phyloP scores from a whole-genome alignment of 1,284 basidiomycete genomes.

The Golubevia sp. region DNA sequence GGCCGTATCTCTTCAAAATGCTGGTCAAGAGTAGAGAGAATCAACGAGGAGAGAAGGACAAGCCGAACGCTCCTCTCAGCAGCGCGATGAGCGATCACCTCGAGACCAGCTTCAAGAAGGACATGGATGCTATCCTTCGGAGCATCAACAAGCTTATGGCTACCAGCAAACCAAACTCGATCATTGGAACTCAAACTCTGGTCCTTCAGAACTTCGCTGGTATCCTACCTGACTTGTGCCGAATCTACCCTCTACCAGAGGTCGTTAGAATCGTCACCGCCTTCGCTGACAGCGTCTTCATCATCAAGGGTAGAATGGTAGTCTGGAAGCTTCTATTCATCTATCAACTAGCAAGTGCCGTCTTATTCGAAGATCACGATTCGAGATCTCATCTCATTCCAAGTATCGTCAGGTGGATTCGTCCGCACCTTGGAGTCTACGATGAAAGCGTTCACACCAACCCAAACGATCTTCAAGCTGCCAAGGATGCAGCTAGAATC shows the following conservation, averaged over 20 bases:
- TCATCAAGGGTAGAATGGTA: conserved; percentile 80
- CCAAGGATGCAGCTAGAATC: conserved; percentile 69
- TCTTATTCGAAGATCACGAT: conserved; percentile 81
- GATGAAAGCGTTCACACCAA: conserved; percentile 64
- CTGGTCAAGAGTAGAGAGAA: conserved; percentile 84
- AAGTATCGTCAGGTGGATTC: conserved; percentile 87
- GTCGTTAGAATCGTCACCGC: conserved; percentile 69
- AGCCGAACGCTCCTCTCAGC: conserved; percentile 66
- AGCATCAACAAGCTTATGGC: conserved; percentile 90
- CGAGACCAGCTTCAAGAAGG: conserved; percentile 79
- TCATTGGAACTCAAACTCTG: conserved; percentile 86
- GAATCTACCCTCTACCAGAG: conserved; percentile 42
- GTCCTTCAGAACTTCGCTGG: conserved; percentile 87
- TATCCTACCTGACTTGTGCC: conserved; percentile 78
- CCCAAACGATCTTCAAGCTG: conserved; percentile 25
- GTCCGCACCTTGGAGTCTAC: conserved; percentile 89
- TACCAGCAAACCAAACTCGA: conserved; percentile 75
- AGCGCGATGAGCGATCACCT: conserved; percentile 83
- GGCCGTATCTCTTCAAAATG: conserved; percentile 95
- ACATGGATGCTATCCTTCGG: conserved; percentile 67
- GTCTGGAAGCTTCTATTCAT: conserved; percentile 94
- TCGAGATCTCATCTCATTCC: conserved; percentile 83
- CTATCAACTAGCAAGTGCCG: conserved; percentile 83
- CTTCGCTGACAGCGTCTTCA: conserved; percentile 82
- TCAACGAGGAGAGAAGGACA: conserved; percentile 75